Evolutionary conservation across 768 basidiomycete genomes (phyloP).

Genomic region (Gloeostereum incarnatum): DNA sequence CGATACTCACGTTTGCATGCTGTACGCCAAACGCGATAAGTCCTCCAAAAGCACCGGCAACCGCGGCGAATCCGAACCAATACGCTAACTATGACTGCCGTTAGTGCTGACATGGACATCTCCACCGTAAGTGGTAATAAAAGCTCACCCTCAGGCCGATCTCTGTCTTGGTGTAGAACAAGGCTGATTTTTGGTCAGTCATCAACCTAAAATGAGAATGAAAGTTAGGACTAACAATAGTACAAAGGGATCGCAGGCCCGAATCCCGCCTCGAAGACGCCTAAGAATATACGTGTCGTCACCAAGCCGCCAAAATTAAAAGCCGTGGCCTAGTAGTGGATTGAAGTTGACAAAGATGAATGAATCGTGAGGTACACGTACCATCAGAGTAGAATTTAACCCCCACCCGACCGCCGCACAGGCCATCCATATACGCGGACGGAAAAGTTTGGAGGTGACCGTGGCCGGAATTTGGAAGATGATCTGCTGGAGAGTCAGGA

Average conservation of each 20-base stretch:
- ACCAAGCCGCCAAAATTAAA: constrained; percentile 55
- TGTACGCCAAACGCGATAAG: constrained; percentile 75
- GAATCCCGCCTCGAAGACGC: constrained; percentile 72
- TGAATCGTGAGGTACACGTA: constrained; percentile 14
- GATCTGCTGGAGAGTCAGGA: constrained; percentile 32
- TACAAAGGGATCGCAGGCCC: constrained; percentile 73
- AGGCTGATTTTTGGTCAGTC: constrained; percentile 30
- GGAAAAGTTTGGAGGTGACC: constrained; percentile 55
- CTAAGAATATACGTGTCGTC: constrained; percentile 51
- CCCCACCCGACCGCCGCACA: constrained; percentile 66
- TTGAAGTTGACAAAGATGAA: background rate
- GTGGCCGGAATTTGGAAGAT: constrained; percentile 62
- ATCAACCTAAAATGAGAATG: background rate
- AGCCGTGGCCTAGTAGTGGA: constrained; percentile 40
- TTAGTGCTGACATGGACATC: background rate
- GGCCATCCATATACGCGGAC: constrained; percentile 62
- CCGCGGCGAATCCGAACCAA: constrained; percentile 80
- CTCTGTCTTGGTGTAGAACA: constrained; percentile 71
- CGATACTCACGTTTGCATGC: constrained; percentile 37
- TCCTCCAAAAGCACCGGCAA: constrained; percentile 83
- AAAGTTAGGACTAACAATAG: constrained; percentile 42
- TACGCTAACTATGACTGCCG: constrained; percentile 44
- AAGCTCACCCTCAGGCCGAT: constrained; percentile 55
- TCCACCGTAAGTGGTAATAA: background rate
- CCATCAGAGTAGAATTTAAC: constrained; percentile 64